These are phyloP conservation scores for Mortierella sp. DNA, from an alignment of 371 early-diverging fungal species.

Conservation along the genomic window DNA sequence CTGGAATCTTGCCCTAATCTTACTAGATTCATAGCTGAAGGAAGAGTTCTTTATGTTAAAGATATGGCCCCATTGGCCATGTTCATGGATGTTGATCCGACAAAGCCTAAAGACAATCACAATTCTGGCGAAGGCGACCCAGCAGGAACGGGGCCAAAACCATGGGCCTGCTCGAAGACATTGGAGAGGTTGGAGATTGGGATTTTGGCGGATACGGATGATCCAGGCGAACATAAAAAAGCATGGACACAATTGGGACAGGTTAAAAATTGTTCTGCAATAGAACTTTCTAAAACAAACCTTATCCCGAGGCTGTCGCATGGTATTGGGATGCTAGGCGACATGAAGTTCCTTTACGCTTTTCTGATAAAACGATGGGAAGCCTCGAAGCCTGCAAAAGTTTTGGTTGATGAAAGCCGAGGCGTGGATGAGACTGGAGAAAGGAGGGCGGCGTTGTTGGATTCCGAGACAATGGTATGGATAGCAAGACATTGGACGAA, in stretches of 20 bases:
- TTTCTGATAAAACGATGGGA: constrained; percentile 8
- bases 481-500: not conserved
- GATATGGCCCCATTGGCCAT: not conserved
- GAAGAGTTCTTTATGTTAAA: not conserved
- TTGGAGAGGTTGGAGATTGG: not conserved
- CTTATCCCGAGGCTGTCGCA: constrained; percentile 5
- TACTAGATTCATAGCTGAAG: not conserved
- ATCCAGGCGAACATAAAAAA: not conserved
- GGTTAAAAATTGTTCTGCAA: not conserved
- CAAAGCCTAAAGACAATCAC: not conserved
- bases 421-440: not conserved
- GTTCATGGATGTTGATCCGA: not conserved
- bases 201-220: constrained; percentile 8
- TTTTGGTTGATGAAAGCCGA: not conserved
- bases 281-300: constrained; percentile 4
- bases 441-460: not conserved
- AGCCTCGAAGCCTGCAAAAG: not conserved
- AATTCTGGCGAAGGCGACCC: not conserved
- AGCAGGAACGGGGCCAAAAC: not conserved
- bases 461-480: not conserved
- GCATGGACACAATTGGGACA: constrained; percentile 10
- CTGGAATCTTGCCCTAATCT: constrained; percentile 9
- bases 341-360: not conserved
- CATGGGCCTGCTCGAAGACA: constrained; percentile 6
- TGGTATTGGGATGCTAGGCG: constrained; percentile 3